phyloP scores from a whole-genome alignment of 768 basidiomycete genomes.

The Rhizopogon vinicolor region DNA sequence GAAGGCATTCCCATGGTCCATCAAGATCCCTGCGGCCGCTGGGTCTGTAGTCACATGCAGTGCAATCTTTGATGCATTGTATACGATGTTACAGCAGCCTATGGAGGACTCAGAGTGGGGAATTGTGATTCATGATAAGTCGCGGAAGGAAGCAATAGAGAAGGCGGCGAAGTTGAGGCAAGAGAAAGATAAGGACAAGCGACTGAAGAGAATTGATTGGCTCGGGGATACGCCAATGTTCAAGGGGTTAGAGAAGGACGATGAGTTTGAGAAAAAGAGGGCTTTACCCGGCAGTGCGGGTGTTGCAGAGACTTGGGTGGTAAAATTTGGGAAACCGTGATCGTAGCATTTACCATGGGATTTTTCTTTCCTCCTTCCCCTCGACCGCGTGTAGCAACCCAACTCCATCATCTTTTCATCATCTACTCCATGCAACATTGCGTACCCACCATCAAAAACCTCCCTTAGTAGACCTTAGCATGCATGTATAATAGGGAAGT shows the following conservation, averaged over 20 bases:
- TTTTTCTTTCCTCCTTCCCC: neutral
- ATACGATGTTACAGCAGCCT: constrained; percentile 44
- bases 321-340: constrained; percentile 39
- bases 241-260: constrained; percentile 57
- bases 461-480: too few relatives aligned
- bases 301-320: constrained; percentile 54
- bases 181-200: constrained; percentile 30
- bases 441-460: too few relatives aligned
- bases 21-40: constrained; percentile 42
- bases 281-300: constrained; percentile 39
- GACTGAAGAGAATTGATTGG: constrained; percentile 57
- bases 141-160: constrained; percentile 39
- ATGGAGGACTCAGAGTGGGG: constrained; percentile 70
- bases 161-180: constrained; percentile 46
- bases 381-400: neutral
- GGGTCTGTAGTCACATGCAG: constrained; percentile 39
- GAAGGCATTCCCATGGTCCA: constrained; percentile 60
- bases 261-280: constrained; percentile 48
- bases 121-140: constrained; percentile 40
- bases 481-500: too few relatives aligned
- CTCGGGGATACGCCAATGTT: constrained; percentile 57
- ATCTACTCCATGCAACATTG: neutral
- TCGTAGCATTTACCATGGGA: neutral
- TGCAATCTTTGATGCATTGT: constrained; percentile 51
- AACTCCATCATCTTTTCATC: neutral